Conservation (phyloP, 1,284 basidiomycete species). For the Dichomitus squalens region DNA sequence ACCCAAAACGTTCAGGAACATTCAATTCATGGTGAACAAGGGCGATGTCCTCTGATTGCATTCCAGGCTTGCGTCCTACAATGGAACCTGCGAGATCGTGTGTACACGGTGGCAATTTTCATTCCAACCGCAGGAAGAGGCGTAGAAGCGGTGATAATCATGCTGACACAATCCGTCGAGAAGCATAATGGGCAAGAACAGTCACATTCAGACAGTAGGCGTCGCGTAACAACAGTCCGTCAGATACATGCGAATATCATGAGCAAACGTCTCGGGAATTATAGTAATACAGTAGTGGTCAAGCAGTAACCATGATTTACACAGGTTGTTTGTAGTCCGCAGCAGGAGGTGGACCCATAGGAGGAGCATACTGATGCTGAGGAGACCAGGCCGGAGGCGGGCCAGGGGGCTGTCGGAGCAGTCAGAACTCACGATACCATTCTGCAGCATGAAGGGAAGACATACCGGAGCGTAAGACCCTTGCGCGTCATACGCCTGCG, state of each 20-base stretch:
- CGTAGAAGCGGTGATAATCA: no score
- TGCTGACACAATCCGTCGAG: no score
- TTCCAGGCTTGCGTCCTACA: background rate
- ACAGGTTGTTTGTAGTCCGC: constrained; percentile 4
- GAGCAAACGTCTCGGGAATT: no score
- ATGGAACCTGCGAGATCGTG: no score
- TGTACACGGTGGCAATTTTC: no score
- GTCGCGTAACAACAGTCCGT: background rate
- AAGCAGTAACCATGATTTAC: background rate
- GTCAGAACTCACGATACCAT: background rate
- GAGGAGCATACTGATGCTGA: constrained; percentile 20
- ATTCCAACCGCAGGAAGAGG: no score
- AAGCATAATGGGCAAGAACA: background rate
- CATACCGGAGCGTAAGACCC: constrained; percentile 29
- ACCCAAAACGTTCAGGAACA: constrained; percentile 3
- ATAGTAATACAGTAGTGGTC: no score
- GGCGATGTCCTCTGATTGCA: no score
- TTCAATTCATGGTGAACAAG: constrained; percentile 14
- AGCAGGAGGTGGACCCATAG: constrained; percentile 18
- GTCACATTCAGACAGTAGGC: no score
- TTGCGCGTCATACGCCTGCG: constrained; percentile 21
- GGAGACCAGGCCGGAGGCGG: constrained; percentile 8
- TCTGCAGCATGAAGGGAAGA: constrained; percentile 9
- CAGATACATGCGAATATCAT: no score
- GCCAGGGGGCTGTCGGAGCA: constrained; percentile 8